Evolutionary conservation across 1,284 basidiomycete species (phyloP).

Genomic region (Cryptococcus sp.): DNA sequence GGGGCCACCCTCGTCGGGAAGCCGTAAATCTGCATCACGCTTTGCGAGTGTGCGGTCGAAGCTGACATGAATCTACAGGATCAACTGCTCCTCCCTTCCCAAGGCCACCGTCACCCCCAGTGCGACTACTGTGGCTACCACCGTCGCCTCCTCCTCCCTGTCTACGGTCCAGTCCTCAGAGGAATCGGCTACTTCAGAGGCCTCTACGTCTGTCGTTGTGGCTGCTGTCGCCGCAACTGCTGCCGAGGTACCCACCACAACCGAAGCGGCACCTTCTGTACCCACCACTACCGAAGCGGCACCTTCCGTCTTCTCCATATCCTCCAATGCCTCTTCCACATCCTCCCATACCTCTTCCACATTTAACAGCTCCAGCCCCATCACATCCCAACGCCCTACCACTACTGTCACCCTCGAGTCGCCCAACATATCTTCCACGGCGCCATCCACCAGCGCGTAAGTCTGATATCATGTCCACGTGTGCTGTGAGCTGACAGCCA

Average conservation of each 20-base stretch:
- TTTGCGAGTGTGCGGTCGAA: neutral
- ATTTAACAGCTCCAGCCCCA: neutral
- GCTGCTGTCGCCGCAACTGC: neutral
- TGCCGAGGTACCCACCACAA: neutral
- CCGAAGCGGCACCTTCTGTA: too few relatives aligned
- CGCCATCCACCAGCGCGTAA: neutral
- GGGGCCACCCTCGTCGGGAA: constrained; percentile 9
- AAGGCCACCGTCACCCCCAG: constrained; percentile 2
- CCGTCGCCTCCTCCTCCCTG: neutral
- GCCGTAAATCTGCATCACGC: constrained; percentile 9
- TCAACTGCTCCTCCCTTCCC: constrained; percentile 7
- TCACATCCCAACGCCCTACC: neutral
- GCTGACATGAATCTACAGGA: neutral
- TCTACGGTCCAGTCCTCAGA: neutral
- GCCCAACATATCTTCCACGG: neutral
- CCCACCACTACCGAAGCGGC: too few relatives aligned
- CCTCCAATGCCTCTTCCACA: neutral
- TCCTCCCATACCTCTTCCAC: neutral
- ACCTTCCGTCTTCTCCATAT: too few relatives aligned
- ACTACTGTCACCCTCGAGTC: constrained; percentile 2
- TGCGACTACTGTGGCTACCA: neutral
- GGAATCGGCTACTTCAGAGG: neutral
- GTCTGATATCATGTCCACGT: neutral
- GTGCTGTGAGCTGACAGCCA: too few relatives aligned
- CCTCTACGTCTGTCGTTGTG: neutral